These are phyloP conservation scores for Populus trichocarpa DNA, from an alignment of 441 rosid genomes.

Conservation along the genomic window DNA sequence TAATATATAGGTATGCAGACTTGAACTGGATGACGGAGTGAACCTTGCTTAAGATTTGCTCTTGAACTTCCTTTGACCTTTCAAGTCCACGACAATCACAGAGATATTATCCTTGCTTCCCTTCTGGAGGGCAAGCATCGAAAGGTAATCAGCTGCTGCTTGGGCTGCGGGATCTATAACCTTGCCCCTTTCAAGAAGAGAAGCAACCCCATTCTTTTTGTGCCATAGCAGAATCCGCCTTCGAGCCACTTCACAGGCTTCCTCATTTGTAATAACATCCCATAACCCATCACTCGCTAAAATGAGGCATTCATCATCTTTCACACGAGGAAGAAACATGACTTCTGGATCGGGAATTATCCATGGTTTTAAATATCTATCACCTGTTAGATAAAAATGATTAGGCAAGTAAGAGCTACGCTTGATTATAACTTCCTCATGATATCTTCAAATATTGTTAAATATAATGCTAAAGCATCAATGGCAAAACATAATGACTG, in stretches of 20 bases:
- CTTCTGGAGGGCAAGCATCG: slow-evolving; percentile 62
- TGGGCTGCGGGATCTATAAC: slow-evolving; percentile 69
- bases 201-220: slow-evolving; percentile 54
- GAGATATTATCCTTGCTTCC: slow-evolving; percentile 86
- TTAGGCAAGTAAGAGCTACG: neutral
- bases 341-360: slow-evolving; percentile 86
- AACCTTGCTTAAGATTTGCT: slow-evolving; percentile 36
- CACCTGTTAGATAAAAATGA: neutral
- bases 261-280: slow-evolving; percentile 84
- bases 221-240: slow-evolving; percentile 69
- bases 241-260: slow-evolving; percentile 76
- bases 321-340: slow-evolving; percentile 68
- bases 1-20: slow-evolving; percentile 34
- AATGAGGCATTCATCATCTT: slow-evolving; percentile 77
- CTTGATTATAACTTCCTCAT: neutral
- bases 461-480: neutral
- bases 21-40: slow-evolving; percentile 15
- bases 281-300: slow-evolving; percentile 86
- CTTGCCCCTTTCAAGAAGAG: slow-evolving; percentile 50
- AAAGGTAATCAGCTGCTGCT: slow-evolving; percentile 76
- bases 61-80: slow-evolving; percentile 76
- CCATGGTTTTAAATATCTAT: neutral
- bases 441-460: neutral
- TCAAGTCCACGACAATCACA: slow-evolving; percentile 76
- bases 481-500: neutral